A percentile compares a stretch with the other conserved stretches of the same genome.
phyloP scores from a whole-genome alignment of 1,139 yeast genomes.

The Geotrichum siamense region DNA sequence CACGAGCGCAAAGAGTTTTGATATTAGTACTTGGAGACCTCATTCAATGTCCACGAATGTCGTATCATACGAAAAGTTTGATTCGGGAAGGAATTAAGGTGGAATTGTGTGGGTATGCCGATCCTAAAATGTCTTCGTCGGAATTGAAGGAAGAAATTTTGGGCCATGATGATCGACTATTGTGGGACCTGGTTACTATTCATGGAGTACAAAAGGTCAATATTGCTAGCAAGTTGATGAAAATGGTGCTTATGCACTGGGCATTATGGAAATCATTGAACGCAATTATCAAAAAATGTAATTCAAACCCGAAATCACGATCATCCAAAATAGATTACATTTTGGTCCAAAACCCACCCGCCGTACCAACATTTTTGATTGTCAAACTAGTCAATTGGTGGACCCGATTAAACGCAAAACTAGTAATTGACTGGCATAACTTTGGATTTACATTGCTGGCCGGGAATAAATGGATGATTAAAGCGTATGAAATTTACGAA shows the following conservation, averaged over 20 bases:
- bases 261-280: conserved; percentile 42
- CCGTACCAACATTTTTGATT: conserved; percentile 70
- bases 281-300: background rate
- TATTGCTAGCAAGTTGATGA: background rate
- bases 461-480: conserved; percentile 59
- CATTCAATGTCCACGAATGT: conserved; percentile 94
- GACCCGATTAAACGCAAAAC: conserved; percentile 50
- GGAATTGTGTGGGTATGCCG: conserved; percentile 78
- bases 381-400: conserved; percentile 47
- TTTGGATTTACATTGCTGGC: conserved; percentile 81
- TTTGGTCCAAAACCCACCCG: conserved; percentile 69
- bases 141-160: conserved; percentile 37
- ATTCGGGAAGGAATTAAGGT: conserved; percentile 65
- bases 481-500: conserved; percentile 41
- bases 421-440: conserved; percentile 95
- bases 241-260: conserved; percentile 38
- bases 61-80: conserved; percentile 80
- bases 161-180: conserved; percentile 41
- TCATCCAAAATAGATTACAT: conserved; percentile 1
- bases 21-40: conserved; percentile 87
- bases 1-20: conserved; percentile 42
- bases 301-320: background rate
- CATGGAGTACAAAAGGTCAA: background rate
- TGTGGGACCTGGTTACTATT: background rate
- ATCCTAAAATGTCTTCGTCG: conserved; percentile 25